These are phyloP conservation scores for Strobilomyces dryophilus DNA, from an alignment of 768 basidiomycete genomes.

Conservation along the genomic window DNA sequence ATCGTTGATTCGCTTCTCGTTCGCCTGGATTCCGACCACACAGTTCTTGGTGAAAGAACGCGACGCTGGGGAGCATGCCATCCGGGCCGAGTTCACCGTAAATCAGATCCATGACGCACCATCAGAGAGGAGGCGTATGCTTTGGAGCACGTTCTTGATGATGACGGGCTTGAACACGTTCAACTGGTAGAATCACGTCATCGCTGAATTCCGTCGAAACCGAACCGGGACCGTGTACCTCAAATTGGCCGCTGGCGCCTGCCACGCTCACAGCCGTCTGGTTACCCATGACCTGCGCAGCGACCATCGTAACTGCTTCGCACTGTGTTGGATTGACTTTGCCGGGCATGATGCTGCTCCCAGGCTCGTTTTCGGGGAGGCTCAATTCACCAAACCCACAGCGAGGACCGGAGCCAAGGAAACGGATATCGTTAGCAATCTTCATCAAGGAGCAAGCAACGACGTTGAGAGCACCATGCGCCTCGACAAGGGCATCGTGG, in stretches of 20 bases:
- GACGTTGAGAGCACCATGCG: slow-evolving; percentile 94
- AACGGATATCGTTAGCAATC: slow-evolving; percentile 98
- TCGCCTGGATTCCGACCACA: slow-evolving; percentile 92
- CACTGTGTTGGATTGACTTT: slow-evolving; percentile 99
- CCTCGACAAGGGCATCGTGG: slow-evolving; percentile 98
- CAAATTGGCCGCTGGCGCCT: slow-evolving; percentile 94
- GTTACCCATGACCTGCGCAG: slow-evolving; percentile 98
- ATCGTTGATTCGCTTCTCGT: slow-evolving; percentile 87
- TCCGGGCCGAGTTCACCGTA: not conserved
- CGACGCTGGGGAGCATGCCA: slow-evolving; percentile 45
- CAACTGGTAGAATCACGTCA: slow-evolving; percentile 46
- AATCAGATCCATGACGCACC: slow-evolving; percentile 43
- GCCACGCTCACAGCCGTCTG: slow-evolving; percentile 90
- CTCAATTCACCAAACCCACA: slow-evolving; percentile 95
- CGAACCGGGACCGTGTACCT: slow-evolving; percentile 48
- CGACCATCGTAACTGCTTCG: slow-evolving; percentile 98
- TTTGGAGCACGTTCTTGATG: slow-evolving; percentile 96
- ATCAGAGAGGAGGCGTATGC: slow-evolving; percentile 89
- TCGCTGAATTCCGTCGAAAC: slow-evolving; percentile 3
- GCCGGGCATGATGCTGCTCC: slow-evolving; percentile 99
- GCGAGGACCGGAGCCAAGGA: slow-evolving; percentile 94
- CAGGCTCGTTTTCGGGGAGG: slow-evolving; percentile 97
- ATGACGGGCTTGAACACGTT: slow-evolving; percentile 99
- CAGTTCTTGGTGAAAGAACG: slow-evolving; percentile 97
- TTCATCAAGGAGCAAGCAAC: slow-evolving; percentile 98